A percentile compares a stretch with the other conserved stretches of the same genome.
Conservation (phyloP, 495 filamentous ascomycete species). For the Neurospora sp. region DNA sequence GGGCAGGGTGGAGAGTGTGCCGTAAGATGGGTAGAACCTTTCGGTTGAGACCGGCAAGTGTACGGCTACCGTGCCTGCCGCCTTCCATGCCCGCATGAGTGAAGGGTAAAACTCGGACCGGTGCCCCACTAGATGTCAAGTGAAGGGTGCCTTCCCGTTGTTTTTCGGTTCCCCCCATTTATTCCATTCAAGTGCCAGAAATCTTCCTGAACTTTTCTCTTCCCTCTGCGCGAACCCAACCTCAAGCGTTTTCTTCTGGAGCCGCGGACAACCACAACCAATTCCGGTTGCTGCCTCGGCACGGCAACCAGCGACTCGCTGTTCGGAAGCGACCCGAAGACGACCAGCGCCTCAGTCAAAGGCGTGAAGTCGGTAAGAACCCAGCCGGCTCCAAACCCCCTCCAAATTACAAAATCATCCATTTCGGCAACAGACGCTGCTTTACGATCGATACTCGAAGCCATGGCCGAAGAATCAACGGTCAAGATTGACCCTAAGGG, state of each 20-base stretch:
- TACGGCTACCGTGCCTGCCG: background rate
- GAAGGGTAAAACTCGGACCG: background rate
- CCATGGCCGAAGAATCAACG: too few relatives aligned
- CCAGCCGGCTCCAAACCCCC: background rate
- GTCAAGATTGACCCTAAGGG: background rate
- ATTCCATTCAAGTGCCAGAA: background rate
- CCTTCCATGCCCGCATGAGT: background rate
- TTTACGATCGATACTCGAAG: too few relatives aligned
- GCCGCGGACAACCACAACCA: background rate
- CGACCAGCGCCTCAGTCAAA: background rate
- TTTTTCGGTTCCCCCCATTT: background rate
- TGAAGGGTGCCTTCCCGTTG: background rate
- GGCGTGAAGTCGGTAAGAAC: background rate
- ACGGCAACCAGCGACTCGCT: background rate
- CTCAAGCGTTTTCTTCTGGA: background rate
- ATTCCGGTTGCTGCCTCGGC: background rate
- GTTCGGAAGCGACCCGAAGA: background rate
- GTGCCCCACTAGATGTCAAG: background rate
- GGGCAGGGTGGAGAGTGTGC: too few relatives aligned
- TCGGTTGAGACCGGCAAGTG: background rate
- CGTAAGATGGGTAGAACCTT: background rate
- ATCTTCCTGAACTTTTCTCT: background rate
- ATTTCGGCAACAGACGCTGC: too few relatives aligned
- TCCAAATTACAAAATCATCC: too few relatives aligned
- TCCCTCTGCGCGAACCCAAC: background rate